These are phyloP conservation scores for Coleophoma crateriformis DNA, from an alignment of 2,329 filamentous ascomycete genomes.

Conservation along the genomic window DNA sequence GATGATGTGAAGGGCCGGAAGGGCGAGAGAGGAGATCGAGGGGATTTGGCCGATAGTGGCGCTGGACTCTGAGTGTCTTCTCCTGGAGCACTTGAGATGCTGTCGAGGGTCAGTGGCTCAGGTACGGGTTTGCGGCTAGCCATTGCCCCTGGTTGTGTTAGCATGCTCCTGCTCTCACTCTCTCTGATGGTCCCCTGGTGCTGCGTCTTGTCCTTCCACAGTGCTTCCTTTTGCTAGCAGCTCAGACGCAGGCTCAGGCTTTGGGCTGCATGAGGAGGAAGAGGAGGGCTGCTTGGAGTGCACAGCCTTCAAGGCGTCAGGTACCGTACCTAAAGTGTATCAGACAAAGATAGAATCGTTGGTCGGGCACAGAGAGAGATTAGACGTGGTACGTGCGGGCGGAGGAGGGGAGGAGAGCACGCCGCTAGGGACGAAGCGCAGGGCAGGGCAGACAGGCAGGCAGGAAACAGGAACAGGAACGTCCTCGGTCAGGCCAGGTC, in stretches of 20 bases:
- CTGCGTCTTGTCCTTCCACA: not conserved
- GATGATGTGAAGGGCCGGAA: conserved; percentile 20
- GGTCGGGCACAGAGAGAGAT: not conserved
- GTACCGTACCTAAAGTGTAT: conserved; percentile 9
- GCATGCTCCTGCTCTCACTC: not conserved
- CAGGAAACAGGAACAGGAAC: no score
- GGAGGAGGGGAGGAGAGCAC: not conserved
- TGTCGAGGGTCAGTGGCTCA: conserved; percentile 24
- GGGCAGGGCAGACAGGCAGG: no score
- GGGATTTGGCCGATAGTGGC: conserved; percentile 19
- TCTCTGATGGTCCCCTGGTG: no score
- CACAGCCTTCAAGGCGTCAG: conserved; percentile 6
- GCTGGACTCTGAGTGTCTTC: conserved; percentile 11
- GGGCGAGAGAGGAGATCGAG: conserved; percentile 21
- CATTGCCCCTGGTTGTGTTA: conserved; percentile 8
- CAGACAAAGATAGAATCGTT: conserved; percentile 3
- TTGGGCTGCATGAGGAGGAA: conserved; percentile 4
- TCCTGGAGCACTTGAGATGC: conserved; percentile 5
- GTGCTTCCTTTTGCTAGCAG: not conserved
- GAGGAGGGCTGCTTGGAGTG: conserved; percentile 5
- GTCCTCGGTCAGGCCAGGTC: no score
- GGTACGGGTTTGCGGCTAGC: conserved; percentile 24
- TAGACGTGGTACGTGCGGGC: not conserved
- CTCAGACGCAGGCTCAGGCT: not conserved
- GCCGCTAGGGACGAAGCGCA: not conserved